A percentile compares a stretch with the other conserved stretches of the same genome.
phyloP scores from a whole-genome alignment of 2,329 filamentous ascomycete species.

The Fusarium sp. region DNA sequence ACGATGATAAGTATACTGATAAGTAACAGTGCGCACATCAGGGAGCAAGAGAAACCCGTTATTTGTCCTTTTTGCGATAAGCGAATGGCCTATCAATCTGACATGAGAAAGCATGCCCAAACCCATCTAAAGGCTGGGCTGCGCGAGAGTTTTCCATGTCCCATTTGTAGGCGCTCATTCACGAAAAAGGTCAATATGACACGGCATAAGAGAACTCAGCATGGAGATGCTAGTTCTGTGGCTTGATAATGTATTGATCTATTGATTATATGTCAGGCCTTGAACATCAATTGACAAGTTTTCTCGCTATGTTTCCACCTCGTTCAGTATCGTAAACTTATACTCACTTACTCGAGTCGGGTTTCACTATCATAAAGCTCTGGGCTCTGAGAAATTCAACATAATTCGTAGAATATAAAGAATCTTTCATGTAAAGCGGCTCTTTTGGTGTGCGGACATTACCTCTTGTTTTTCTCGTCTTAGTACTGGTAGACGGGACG shows the following conservation, averaged over 20 bases:
- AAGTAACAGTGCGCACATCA: slow-evolving; percentile 1
- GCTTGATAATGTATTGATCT: not conserved
- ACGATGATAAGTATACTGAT: not conserved
- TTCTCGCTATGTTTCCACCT: not conserved
- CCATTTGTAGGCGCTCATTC: not conserved
- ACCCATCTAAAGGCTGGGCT: not conserved
- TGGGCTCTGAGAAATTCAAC: not conserved
- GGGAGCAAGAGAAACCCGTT: not conserved
- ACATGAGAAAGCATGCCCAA: not conserved
- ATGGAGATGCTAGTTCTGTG: not conserved
- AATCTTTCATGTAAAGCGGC: not conserved
- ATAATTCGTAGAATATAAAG: not conserved
- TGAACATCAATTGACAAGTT: not conserved
- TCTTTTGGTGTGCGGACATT: not conserved
- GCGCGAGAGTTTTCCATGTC: not conserved
- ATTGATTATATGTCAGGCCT: not conserved
- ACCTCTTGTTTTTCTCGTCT: not conserved
- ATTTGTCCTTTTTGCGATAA: not conserved
- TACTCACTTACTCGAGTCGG: not conserved
- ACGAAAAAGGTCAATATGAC: not conserved
- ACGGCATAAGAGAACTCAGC: not conserved
- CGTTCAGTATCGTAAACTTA: not conserved
- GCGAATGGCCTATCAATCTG: not conserved
- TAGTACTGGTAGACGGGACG: too few species aligned
- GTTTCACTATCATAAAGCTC: not conserved